Conservation (phyloP, 345 rosid genomes). For the Linum tenue region DNA sequence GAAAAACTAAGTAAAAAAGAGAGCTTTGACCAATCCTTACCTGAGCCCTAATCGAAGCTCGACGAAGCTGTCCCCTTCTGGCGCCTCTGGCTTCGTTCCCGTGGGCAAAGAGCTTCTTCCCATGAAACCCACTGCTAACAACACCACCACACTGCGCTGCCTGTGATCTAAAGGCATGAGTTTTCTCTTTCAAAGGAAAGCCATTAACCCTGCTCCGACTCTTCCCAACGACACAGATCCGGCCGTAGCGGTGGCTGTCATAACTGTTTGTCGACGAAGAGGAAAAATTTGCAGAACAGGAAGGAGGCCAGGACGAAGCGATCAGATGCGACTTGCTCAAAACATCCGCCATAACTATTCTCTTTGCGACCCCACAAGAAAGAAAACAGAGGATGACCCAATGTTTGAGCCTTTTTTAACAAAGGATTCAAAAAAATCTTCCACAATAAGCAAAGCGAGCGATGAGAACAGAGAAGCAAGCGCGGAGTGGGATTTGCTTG, state of each 20-base stretch:
- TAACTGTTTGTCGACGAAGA: conserved; percentile 3
- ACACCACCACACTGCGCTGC: neutral
- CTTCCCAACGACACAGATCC: conserved; percentile 20
- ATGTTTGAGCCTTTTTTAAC: too few species aligned
- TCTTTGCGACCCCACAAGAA: neutral
- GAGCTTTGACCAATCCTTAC: conserved; percentile 18
- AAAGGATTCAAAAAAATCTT: too few species aligned
- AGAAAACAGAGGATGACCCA: too few species aligned
- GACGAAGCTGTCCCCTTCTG: conserved; percentile 19
- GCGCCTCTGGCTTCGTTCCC: conserved; percentile 20
- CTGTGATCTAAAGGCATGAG: conserved; percentile 25
- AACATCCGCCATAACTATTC: conserved; percentile 36
- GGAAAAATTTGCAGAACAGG: neutral
- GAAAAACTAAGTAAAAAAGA: neutral
- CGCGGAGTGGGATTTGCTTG: too few species aligned
- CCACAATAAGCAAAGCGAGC: too few species aligned
- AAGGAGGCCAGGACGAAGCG: neutral
- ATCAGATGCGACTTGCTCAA: conserved; percentile 40
- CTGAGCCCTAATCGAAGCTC: conserved; percentile 41
- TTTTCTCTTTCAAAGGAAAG: conserved; percentile 27
- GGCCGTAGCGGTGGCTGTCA: conserved; percentile 17
- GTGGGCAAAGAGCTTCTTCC: conserved; percentile 30
- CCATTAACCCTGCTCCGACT: conserved; percentile 23
- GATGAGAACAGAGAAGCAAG: too few species aligned
- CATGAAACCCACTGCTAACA: conserved; percentile 27